Percentiles rank a stretch among this genome's conserved stretches.
These are phyloP conservation scores for Citrus trifoliata DNA, from an alignment of 345 rosid genomes.

Conservation along the genomic window DNA sequence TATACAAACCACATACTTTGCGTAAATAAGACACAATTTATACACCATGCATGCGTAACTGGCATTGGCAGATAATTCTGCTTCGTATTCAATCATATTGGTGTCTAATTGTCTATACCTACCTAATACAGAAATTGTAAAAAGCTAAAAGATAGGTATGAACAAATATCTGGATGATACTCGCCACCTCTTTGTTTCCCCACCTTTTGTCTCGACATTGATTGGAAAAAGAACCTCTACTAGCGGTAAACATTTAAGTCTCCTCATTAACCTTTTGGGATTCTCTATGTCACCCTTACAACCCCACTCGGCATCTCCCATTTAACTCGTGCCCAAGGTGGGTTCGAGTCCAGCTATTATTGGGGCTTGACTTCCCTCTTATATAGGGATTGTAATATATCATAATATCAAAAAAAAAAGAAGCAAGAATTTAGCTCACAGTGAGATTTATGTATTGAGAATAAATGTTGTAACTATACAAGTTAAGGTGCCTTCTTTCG, in stretches of 20 bases:
- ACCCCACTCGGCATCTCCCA: neutral
- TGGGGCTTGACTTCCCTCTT: too few relatives aligned
- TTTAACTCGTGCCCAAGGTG: too few relatives aligned
- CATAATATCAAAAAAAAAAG: too few relatives aligned
- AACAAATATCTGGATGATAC: neutral
- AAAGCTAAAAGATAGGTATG: neutral
- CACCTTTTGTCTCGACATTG: neutral
- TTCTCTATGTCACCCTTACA: neutral
- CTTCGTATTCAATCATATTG: neutral
- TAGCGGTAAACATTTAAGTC: neutral
- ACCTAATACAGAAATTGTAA: neutral
- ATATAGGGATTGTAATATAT: too few relatives aligned
- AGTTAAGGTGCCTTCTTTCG: conserved; percentile 20
- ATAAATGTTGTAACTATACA: conserved; percentile 31
- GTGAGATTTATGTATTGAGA: conserved; percentile 16
- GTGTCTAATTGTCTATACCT: too few relatives aligned
- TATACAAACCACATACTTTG: too few relatives aligned
- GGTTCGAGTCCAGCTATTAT: too few relatives aligned
- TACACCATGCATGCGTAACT: neutral
- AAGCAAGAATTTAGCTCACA: neutral
- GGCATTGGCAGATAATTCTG: neutral
- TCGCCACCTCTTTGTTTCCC: neutral
- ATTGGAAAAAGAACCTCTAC: too few relatives aligned
- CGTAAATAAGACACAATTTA: neutral
- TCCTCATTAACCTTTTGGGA: neutral